A percentile compares a stretch with the other conserved stretches of the same genome.
Evolutionary conservation across 2,329 filamentous ascomycete species (phyloP).

Genomic region (Diaporthe vexans): DNA sequence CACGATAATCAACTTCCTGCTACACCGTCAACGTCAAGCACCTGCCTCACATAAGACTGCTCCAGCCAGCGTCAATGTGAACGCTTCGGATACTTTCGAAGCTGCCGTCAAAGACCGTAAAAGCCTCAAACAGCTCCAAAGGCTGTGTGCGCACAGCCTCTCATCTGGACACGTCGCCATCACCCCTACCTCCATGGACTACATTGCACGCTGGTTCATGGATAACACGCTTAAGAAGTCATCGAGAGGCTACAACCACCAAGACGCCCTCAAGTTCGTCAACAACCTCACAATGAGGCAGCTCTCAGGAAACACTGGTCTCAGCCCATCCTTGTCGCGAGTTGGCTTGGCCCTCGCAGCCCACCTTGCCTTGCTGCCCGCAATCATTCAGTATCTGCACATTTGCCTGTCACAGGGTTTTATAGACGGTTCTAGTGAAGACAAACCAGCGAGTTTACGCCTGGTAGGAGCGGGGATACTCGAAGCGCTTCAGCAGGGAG

Average conservation of each 20-base stretch:
- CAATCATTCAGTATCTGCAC: constrained; percentile 43
- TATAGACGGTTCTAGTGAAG: not conserved
- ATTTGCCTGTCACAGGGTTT: constrained; percentile 37
- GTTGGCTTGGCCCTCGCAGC: constrained; percentile 43
- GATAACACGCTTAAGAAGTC: not conserved
- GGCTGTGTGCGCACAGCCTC: constrained; percentile 45
- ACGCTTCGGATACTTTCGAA: constrained; percentile 26
- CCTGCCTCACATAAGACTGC: not conserved
- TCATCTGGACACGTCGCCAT: not conserved
- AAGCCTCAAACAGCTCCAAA: constrained; percentile 45
- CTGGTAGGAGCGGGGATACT: constrained; percentile 20
- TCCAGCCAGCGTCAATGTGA: not conserved
- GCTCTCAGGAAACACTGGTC: constrained; percentile 42
- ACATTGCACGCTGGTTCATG: constrained; percentile 17
- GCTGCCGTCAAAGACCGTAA: constrained; percentile 37
- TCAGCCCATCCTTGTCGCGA: constrained; percentile 40
- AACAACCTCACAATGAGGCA: constrained; percentile 57
- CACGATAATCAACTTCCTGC: constrained; percentile 47
- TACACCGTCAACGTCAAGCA: constrained; percentile 45
- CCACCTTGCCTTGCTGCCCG: constrained; percentile 35
- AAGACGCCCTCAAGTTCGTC: constrained; percentile 53
- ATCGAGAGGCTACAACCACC: not conserved
- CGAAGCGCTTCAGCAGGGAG: constrained; percentile 28
- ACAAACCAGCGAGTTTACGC: not conserved
- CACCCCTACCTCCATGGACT: constrained; percentile 11